Conservation (phyloP, 2,329 filamentous ascomycete genomes). For the Trichoderma atroviride region DNA sequence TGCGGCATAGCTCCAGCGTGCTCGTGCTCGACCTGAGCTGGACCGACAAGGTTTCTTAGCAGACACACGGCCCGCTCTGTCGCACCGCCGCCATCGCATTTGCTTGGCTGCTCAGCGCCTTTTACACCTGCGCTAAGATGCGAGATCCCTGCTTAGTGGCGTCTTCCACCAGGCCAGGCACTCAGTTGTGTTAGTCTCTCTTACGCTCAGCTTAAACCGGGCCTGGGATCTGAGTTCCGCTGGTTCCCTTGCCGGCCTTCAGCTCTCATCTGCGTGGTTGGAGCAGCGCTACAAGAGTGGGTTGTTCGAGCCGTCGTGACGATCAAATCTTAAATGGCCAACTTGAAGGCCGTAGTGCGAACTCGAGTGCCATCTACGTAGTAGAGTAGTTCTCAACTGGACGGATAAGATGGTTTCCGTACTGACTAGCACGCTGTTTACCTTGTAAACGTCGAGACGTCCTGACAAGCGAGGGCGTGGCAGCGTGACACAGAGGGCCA, state of each 20-base stretch:
- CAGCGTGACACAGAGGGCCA: background rate
- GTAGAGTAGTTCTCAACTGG: background rate
- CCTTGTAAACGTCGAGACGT: background rate
- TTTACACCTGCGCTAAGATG: constrained; percentile 18
- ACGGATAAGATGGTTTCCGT: background rate
- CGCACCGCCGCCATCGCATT: constrained; percentile 2
- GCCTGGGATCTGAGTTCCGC: constrained; percentile 2
- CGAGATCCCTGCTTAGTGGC: constrained; percentile 5
- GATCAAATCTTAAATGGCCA: constrained; percentile 3
- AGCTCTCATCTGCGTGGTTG: background rate
- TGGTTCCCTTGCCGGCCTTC: background rate
- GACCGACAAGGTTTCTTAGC: background rate
- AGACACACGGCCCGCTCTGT: constrained; percentile 14
- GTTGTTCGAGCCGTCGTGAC: background rate
- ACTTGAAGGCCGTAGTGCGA: background rate
- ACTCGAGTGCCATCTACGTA: background rate
- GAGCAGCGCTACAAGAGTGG: constrained; percentile 5
- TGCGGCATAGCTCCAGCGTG: background rate
- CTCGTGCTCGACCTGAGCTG: constrained; percentile 6
- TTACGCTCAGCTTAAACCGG: background rate
- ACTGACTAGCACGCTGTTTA: background rate
- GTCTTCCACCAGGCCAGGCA: background rate
- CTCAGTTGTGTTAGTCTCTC: background rate
- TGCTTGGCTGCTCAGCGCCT: constrained; percentile 8
- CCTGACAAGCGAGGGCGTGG: background rate